Evolutionary conservation across 2,329 filamentous ascomycete genomes (phyloP), one percentile per base, ranked within the genome.

Genomic region (Fusarium liriodendri): DNA sequence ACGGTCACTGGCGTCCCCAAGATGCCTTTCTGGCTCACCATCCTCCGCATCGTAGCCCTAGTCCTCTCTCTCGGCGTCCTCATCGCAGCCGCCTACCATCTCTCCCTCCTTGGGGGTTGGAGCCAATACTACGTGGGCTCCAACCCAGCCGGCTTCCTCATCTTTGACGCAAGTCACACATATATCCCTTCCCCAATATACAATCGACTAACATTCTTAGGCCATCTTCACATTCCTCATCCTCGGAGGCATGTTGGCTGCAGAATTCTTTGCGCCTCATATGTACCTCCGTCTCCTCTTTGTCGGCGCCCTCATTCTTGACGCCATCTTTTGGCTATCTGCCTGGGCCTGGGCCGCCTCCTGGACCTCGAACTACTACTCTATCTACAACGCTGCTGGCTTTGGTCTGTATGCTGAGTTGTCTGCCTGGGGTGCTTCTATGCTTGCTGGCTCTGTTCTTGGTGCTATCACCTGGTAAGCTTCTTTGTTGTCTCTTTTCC

Each of bases 311-410:
- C 84, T 85, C 42, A 67, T 80, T 55, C 73, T 87, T 52, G 76
- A 70, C 62, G 68, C 81, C 66, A 81, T 87, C 74, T 85, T 88
- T 72, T 87, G 86, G 85, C 79, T 87, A 10, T 74, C 80, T 7
- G 75, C 70, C 33, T 77, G 76, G 76, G 69, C 74, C 0, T 87
- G 84, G 84, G 80, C 84, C 6, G 82, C 83, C 11, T 81, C 80
- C 20, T 78, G 79, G 75, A 82, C 83, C 18, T 66, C 79, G 8
- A 66, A 74, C 25, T 79, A 78, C 32, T 73, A 80, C 47, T 73
- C 68, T 18, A 74, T 71, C 64, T 78, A 77, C 54, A 62, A 76
- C 0, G 37, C 27, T 18, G 80, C 72, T 71, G 67, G 63, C 6
- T 25, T 35, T 37, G 20, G 54, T 35, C 16, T 37, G 5, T 66